A percentile compares a stretch with the other conserved stretches of the same genome.
These are phyloP conservation scores for Hygrophila difformis DNA, from an alignment of 257 asterid species.

Conservation along the genomic window DNA sequence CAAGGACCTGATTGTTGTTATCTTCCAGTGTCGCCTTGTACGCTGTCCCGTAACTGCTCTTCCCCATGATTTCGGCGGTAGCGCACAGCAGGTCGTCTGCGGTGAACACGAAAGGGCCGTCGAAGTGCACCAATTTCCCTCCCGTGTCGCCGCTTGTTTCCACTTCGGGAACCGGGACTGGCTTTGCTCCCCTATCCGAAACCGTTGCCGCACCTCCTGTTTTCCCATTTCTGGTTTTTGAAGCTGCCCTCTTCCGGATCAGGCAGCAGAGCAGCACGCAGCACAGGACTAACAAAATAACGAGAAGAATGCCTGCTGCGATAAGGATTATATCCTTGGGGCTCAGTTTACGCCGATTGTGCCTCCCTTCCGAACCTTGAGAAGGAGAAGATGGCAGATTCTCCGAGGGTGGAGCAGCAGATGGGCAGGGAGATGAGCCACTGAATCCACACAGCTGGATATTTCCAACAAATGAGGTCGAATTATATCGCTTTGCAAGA, in stretches of 20 bases:
- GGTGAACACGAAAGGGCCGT: constrained; percentile 78
- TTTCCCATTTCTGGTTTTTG: constrained; percentile 20
- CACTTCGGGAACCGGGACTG: constrained; percentile 25
- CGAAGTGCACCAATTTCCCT: constrained; percentile 92
- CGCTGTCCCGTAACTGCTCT: constrained; percentile 74
- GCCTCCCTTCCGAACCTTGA: constrained; percentile 11
- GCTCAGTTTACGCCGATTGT: constrained; percentile 24
- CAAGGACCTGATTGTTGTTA: constrained; percentile 63
- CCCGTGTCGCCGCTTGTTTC: constrained; percentile 55
- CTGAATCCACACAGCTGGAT: constrained; percentile 73
- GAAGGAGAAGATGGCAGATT: constrained; percentile 29
- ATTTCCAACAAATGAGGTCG: constrained; percentile 75
- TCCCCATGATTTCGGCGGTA: constrained; percentile 94
- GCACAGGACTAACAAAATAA: constrained; percentile 23
- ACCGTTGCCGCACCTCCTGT: constrained; percentile 6
- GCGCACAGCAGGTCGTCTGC: constrained; percentile 89
- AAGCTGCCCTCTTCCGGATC: constrained; percentile 25
- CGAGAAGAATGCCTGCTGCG: constrained; percentile 30
- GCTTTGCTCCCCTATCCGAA: constrained; percentile 20
- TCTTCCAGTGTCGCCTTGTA: constrained; percentile 92
- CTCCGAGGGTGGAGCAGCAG: constrained; percentile 40
- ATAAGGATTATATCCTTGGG: constrained; percentile 43
- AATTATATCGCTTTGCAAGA: constrained; percentile 56
- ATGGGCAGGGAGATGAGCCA: constrained; percentile 41
- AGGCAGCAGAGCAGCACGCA: constrained; percentile 38